A percentile compares a stretch with the other conserved stretches of the same genome.
These are phyloP conservation scores for Umbelopsis sp. DNA, from an alignment of 192 early-diverging fungal species.

Conservation along the genomic window DNA sequence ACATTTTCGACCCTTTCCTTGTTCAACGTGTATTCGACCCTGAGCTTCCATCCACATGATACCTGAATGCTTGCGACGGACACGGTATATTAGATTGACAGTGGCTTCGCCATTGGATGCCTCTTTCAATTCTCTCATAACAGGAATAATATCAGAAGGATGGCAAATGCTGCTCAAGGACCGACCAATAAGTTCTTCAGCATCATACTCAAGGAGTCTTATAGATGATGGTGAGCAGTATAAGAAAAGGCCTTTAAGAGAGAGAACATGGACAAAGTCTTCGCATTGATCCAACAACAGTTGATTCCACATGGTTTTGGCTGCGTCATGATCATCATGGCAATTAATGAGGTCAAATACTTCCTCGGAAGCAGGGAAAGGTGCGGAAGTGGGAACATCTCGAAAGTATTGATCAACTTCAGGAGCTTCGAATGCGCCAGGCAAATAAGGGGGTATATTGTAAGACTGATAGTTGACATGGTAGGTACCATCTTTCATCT, in stretches of 20 bases:
- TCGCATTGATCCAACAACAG: slow-evolving; percentile 52
- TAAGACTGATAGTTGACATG: slow-evolving; percentile 49
- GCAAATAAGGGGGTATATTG: slow-evolving; percentile 42
- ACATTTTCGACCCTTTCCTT: slow-evolving; percentile 67
- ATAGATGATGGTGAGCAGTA: slow-evolving; percentile 52
- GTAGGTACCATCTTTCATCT: slow-evolving; percentile 62
- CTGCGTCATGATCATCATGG: slow-evolving; percentile 29
- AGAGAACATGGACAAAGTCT: slow-evolving; percentile 68
- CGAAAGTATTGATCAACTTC: slow-evolving; percentile 41
- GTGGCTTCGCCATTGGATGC: slow-evolving; percentile 31
- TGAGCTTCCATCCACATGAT: slow-evolving; percentile 68
- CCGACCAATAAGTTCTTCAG: slow-evolving; percentile 57
- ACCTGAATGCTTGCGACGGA: slow-evolving; percentile 52
- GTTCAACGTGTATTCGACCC: slow-evolving; percentile 63
- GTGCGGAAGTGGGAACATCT: slow-evolving; percentile 29
- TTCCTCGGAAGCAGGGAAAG: slow-evolving; percentile 37
- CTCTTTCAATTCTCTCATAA: slow-evolving; percentile 64
- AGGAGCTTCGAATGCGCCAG: slow-evolving; percentile 24
- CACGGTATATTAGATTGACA: slow-evolving; percentile 62
- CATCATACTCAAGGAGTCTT: slow-evolving; percentile 53
- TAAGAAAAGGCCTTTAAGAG: slow-evolving; percentile 69
- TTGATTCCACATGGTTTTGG: slow-evolving; percentile 40
- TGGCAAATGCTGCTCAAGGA: slow-evolving; percentile 61
- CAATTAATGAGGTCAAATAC: slow-evolving; percentile 40
- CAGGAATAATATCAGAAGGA: slow-evolving; percentile 64